These are phyloP conservation scores for Mycena vulgaris DNA, from an alignment of 768 basidiomycete genomes.

Conservation along the genomic window DNA sequence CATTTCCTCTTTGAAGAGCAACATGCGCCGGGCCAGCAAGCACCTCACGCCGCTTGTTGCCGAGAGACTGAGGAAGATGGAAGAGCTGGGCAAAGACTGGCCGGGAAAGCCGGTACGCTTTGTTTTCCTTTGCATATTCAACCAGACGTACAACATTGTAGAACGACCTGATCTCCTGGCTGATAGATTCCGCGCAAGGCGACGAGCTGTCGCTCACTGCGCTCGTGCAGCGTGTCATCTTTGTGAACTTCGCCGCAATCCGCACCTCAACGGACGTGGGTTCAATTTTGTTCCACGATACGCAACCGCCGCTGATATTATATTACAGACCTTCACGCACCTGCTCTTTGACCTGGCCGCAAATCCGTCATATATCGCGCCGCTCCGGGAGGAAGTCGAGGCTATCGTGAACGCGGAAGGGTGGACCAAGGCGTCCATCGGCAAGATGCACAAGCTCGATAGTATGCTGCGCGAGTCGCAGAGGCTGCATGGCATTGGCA, in stretches of 20 bases:
- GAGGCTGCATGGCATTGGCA: conserved; percentile 44
- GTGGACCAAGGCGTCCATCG: conserved; percentile 45
- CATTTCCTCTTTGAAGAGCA: conserved; percentile 34
- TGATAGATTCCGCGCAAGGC: conserved; percentile 50
- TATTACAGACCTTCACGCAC: conserved; percentile 43
- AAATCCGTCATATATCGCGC: conserved; percentile 41
- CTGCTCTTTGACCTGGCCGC: conserved; percentile 46
- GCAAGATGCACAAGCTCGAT: conserved; percentile 52
- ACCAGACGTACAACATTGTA: conserved; percentile 21
- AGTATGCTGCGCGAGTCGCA: conserved; percentile 52
- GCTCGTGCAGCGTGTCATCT: conserved; percentile 45
- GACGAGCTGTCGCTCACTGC: conserved; percentile 40
- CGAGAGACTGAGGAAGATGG: conserved; percentile 36
- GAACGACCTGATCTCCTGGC: conserved; percentile 59
- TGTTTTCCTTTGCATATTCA: neutral
- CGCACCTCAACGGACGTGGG: conserved; percentile 50
- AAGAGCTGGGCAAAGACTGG: conserved; percentile 42
- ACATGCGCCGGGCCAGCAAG: conserved; percentile 35
- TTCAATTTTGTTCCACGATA: neutral
- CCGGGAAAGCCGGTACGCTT: conserved; percentile 32
- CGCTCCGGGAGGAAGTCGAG: conserved; percentile 54
- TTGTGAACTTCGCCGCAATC: conserved; percentile 52
- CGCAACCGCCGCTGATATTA: neutral
- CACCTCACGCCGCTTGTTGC: conserved; percentile 39
- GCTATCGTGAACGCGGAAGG: conserved; percentile 44